Percentiles rank a stretch among this genome's conserved stretches.
phyloP scores from a whole-genome alignment of 352 stramenopile genomes.

The Phytophthora ramorum region DNA sequence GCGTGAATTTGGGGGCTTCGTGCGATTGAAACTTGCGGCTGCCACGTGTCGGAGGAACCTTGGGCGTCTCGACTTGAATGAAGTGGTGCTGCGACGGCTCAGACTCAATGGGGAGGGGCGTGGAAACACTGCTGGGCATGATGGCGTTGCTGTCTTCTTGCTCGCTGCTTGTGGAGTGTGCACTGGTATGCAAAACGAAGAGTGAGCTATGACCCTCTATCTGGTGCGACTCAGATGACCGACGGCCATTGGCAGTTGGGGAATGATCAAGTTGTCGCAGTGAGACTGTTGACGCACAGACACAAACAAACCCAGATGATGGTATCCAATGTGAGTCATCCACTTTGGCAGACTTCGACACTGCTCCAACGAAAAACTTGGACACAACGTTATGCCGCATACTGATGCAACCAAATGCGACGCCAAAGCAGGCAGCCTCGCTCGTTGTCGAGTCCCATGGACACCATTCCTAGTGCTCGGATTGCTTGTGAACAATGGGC shows the following conservation, averaged over 20 bases:
- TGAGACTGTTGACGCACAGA: not conserved
- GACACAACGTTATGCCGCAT: not conserved
- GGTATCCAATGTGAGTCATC: not conserved
- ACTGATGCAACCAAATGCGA: not conserved
- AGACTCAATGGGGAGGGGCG: not conserved
- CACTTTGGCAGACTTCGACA: not conserved
- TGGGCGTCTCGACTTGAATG: constrained; percentile 20
- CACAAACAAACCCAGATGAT: not conserved
- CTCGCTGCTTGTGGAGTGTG: not conserved
- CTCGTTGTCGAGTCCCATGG: not conserved
- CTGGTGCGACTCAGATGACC: not conserved
- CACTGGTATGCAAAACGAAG: not conserved
- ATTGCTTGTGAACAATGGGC: not conserved
- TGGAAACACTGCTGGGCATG: constrained; percentile 1
- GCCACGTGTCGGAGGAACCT: constrained; percentile 1
- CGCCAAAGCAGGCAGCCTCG: not conserved
- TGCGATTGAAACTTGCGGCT: constrained; percentile 10
- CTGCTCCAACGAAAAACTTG: too few species aligned
- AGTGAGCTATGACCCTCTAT: not conserved
- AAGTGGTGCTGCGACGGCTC: constrained; percentile 15
- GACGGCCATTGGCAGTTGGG: not conserved
- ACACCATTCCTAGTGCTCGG: not conserved
- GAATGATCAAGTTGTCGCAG: constrained; percentile 8
- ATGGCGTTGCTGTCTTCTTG: not conserved
- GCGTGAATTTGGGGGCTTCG: constrained; percentile 27